Conservation (phyloP, 352 stramenopile species). For the Phytopythium aichiense region DNA sequence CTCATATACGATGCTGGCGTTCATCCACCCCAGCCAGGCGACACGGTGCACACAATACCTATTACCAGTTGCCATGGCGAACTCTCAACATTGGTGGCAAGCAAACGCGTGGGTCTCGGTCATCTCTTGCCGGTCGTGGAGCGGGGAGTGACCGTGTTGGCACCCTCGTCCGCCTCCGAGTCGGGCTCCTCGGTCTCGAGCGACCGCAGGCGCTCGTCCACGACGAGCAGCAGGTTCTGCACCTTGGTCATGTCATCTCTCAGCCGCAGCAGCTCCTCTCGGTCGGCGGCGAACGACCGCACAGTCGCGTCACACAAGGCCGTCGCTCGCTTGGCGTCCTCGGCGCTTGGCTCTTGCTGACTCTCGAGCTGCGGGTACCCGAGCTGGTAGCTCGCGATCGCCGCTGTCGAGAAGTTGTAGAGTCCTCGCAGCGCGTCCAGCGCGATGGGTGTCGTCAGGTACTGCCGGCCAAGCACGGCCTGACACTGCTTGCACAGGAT, state of each 20-base stretch:
- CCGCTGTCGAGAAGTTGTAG: slow-evolving; percentile 70
- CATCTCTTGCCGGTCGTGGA: neutral
- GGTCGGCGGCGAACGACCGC: slow-evolving; percentile 39
- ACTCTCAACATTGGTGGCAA: neutral
- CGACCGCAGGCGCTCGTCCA: slow-evolving; percentile 65
- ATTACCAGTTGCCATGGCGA: neutral
- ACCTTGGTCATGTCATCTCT: slow-evolving; percentile 75
- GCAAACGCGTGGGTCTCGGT: neutral
- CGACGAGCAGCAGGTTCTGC: slow-evolving; percentile 65
- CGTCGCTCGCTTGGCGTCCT: slow-evolving; percentile 19
- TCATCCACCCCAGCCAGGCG: neutral
- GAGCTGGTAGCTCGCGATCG: slow-evolving; percentile 77
- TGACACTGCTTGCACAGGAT: slow-evolving; percentile 80
- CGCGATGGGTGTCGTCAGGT: slow-evolving; percentile 60
- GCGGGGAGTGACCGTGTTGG: neutral
- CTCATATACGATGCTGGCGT: neutral
- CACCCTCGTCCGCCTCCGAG: slow-evolving; percentile 16
- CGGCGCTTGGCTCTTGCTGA: slow-evolving; percentile 11
- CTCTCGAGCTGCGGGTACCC: slow-evolving; percentile 37
- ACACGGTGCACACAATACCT: neutral
- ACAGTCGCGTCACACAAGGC: slow-evolving; percentile 28
- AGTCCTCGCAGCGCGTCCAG: slow-evolving; percentile 64
- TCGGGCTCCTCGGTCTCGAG: slow-evolving; percentile 53
- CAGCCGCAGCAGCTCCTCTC: slow-evolving; percentile 43
- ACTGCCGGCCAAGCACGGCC: slow-evolving; percentile 68